Conservation (phyloP, 163 green algal genomes). For the Prototheca wickerhamii region DNA sequence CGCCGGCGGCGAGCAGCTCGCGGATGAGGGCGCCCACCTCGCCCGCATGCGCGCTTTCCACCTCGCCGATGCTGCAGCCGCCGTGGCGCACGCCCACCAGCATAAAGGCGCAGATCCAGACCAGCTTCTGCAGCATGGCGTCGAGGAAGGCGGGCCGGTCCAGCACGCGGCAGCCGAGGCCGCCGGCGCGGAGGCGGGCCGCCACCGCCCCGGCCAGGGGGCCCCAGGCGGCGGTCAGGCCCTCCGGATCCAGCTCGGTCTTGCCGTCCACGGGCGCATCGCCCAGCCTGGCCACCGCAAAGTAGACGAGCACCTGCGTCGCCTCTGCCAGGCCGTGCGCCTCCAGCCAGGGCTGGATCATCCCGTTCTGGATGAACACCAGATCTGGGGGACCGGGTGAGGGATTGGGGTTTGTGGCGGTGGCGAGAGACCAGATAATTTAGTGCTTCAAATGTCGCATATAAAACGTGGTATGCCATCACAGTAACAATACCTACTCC, state of each 20-base stretch:
- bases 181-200: constrained; percentile 54
- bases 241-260: constrained; percentile 93
- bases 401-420: not conserved
- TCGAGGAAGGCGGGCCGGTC: constrained; percentile 51
- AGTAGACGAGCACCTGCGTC: constrained; percentile 96
- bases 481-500: not conserved
- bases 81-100: constrained; percentile 74
- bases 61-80: constrained; percentile 75
- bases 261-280: constrained; percentile 87
- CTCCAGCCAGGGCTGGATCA: constrained; percentile 93
- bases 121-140: constrained; percentile 96
- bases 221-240: constrained; percentile 83
- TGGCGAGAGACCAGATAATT: not conserved
- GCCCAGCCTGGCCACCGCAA: constrained; percentile 92
- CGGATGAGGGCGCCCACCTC: constrained; percentile 53
- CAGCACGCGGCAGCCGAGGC: constrained; percentile 82
- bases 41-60: constrained; percentile 58
- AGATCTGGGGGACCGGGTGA: constrained; percentile 62
- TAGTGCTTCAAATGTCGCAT: not conserved
- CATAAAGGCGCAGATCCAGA: constrained; percentile 98
- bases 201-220: constrained; percentile 73
- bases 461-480: not conserved
- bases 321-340: constrained; percentile 62
- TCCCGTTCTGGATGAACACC: constrained; percentile 98
- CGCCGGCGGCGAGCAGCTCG: constrained; percentile 68